Conservation (phyloP, 225 moss, liverwort and hornwort genomes). For the Physcomitrium patens region DNA sequence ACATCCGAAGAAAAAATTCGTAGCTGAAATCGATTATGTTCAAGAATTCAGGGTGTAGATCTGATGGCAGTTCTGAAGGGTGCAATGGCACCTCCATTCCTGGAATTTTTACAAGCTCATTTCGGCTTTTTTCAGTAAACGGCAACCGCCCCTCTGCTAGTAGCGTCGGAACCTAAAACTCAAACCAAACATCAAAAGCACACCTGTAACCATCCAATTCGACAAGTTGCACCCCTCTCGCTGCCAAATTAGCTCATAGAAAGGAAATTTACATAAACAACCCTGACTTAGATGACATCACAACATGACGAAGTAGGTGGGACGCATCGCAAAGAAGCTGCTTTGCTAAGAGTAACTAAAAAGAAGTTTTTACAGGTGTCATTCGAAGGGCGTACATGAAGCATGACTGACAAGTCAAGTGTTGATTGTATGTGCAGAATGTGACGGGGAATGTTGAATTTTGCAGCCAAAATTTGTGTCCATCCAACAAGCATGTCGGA, state of each 20-base stretch:
- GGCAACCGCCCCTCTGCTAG: conserved; percentile 42
- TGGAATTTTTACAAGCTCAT: conserved; percentile 28
- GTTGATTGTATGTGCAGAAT: conserved; percentile 39
- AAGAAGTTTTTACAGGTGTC: too few relatives aligned
- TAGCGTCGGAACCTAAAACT: conserved; percentile 38
- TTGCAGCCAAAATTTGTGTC: conserved; percentile 30
- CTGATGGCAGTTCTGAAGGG: conserved; percentile 34
- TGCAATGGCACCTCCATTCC: conserved; percentile 31
- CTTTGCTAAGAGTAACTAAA: too few relatives aligned
- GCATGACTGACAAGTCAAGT: conserved; percentile 43
- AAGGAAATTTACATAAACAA: too few relatives aligned
- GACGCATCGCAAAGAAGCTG: too few relatives aligned
- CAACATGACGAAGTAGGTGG: too few relatives aligned
- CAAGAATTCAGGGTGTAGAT: neutral
- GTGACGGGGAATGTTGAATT: conserved; percentile 26
- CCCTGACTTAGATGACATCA: too few relatives aligned
- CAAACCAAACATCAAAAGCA: neutral
- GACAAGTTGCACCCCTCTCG: too few relatives aligned
- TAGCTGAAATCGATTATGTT: neutral
- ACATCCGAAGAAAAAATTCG: conserved; percentile 22
- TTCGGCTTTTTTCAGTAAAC: conserved; percentile 32
- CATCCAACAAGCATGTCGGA: conserved; percentile 51
- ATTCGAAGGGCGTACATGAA: conserved; percentile 33
- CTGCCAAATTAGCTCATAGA: too few relatives aligned
- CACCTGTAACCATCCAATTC: too few relatives aligned